Base-by-base conservation (phyloP, 2,329 filamentous ascomycete genomes). In the Scedosporium apiospermum region DNA sequence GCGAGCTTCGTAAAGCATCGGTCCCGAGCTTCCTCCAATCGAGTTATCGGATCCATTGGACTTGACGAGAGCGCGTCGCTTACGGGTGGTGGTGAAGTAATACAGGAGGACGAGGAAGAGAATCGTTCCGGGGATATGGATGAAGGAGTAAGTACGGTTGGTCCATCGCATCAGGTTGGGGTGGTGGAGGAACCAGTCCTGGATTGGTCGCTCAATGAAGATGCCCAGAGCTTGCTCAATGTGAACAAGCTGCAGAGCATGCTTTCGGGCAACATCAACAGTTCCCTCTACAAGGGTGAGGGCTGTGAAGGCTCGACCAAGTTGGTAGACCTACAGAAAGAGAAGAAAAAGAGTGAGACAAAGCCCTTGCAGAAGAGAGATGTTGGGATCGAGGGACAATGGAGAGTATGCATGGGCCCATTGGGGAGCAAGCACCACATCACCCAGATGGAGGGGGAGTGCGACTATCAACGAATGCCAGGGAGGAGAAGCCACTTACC, bases 111-210 rank as follows among this genome's bases (percentile, higher is more conserved):
- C 75, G 16, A 79, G 72, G 69, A 90, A 91, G 55, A 87, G 79
- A 66, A 91, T 90, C 5, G 88, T 90, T 14, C 87, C 88, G 0
- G 88, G 88, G 63, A 91, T 91, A 72, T 91, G 88, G 68, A 91
- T 89, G 73, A 90, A 90, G 5, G 87, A 90, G 74, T 91, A 91
- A 30, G 83, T 80, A 69, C 87, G 82, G 73, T 91, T 91, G 67
- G 86, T 88, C 82, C 82, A 89, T 66, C 78, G 82, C 77, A 91
- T 82, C 51, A 88, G 68, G 30, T 76, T 70, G 1, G 85, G 80
- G 60, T 80, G 80, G 21, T 74, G 71, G 63, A 77, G 70, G 68
- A 80, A 80, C 73, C 75, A 79, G 42, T 74, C 72, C 73, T 91
- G 88, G 57, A 90, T 79, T 12, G 76, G 75, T 3, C 84, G 73